phyloP scores from a whole-genome alignment of 2,329 filamentous ascomycete species.

The Calonectria fujianensis region DNA sequence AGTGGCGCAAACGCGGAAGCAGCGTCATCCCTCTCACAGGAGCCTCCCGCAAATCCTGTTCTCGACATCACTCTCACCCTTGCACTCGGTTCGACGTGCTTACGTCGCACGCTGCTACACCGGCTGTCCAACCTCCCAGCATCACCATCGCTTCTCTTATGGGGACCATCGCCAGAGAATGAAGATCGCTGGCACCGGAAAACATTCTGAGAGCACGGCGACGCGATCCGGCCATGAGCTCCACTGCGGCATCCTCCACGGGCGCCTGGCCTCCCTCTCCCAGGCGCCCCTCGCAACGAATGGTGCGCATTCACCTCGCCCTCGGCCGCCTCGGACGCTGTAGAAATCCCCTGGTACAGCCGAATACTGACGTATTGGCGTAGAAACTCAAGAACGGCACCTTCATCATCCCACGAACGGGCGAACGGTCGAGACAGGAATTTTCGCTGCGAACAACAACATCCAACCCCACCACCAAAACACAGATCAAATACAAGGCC shows the following conservation, averaged over 20 bases:
- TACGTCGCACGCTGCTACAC: conserved; percentile 6
- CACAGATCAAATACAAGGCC: conserved; percentile 45
- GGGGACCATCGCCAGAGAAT: conserved; percentile 50
- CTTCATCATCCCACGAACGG: conserved; percentile 89
- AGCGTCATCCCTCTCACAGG: conserved; percentile 32
- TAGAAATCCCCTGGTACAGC: not conserved
- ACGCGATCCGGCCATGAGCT: conserved; percentile 66
- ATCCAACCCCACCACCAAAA: conserved; percentile 49
- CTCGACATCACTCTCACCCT: not conserved
- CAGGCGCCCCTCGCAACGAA: conserved; percentile 67
- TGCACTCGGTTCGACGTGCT: not conserved
- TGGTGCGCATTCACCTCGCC: conserved; percentile 58
- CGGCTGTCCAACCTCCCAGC: not conserved
- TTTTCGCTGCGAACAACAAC: conserved; percentile 82
- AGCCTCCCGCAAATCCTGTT: not conserved
- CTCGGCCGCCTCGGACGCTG: not conserved
- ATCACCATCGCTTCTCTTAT: conserved; percentile 41
- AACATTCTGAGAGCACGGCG: conserved; percentile 49
- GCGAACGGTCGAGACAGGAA: conserved; percentile 86
- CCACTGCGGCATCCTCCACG: conserved; percentile 56
- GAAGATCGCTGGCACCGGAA: conserved; percentile 47
- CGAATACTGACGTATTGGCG: conserved; percentile 40
- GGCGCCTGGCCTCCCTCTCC: conserved; percentile 66
- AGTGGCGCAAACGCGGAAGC: conserved; percentile 32
- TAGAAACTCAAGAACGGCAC: conserved; percentile 89